Percentiles rank a stretch among this genome's conserved stretches.
phyloP scores from a whole-genome alignment of 1,284 basidiomycete genomes.

The Stereum hirsutum region DNA sequence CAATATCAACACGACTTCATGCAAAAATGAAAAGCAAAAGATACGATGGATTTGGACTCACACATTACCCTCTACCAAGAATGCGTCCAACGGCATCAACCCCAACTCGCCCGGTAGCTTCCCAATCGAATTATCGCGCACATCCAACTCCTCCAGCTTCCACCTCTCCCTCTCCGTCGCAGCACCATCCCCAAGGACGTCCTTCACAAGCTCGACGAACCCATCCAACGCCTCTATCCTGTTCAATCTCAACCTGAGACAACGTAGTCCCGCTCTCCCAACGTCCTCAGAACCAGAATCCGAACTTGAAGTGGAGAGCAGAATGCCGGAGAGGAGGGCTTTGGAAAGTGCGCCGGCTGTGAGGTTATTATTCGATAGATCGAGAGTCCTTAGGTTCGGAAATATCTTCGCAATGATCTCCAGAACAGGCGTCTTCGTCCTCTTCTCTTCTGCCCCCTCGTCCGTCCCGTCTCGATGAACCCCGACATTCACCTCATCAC shows the following conservation, averaged over 20 bases:
- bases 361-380: constrained; percentile 65
- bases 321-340: constrained; percentile 35
- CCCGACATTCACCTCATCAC: constrained; percentile 41
- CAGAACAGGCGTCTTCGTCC: constrained; percentile 42
- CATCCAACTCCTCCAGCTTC: constrained; percentile 71
- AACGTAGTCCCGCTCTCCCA: constrained; percentile 43
- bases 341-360: constrained; percentile 41
- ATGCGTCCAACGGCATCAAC: constrained; percentile 63
- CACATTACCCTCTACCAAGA: constrained; percentile 79
- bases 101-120: constrained; percentile 62
- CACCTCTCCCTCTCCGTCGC: constrained; percentile 39
- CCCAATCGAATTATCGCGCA: constrained; percentile 69
- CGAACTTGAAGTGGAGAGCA: constrained; percentile 33
- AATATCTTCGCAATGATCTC: constrained; percentile 53
- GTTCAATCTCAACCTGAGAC: constrained; percentile 61
- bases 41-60: constrained; percentile 29
- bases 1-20: not conserved
- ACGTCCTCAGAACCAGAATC: not conserved
- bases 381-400: constrained; percentile 55
- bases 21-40: constrained; percentile 1
- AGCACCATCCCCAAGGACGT: constrained; percentile 29
- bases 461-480: too few species aligned
- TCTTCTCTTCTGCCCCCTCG: constrained; percentile 9
- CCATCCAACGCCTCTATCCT: constrained; percentile 49
- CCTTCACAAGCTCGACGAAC: constrained; percentile 42